A percentile compares a stretch with the other conserved stretches of the same genome.
phyloP scores from a whole-genome alignment of 352 stramenopile species.

The Pythium sp. region DNA sequence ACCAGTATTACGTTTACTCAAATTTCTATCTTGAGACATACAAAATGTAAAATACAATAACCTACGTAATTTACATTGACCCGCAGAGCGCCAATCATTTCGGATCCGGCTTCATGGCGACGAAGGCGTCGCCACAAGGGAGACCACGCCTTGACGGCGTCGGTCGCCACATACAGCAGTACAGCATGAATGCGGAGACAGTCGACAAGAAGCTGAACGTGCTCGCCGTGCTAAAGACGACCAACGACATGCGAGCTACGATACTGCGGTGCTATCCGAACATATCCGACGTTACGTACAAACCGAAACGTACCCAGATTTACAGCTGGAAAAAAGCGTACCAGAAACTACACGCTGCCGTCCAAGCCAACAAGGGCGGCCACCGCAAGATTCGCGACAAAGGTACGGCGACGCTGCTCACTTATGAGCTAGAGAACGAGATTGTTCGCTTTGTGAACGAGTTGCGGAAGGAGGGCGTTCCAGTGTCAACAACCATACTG shows the following conservation, averaged over 20 bases:
- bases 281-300: background rate
- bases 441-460: background rate
- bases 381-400: background rate
- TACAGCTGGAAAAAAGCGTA: background rate
- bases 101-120: constrained; percentile 20
- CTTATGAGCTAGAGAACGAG: background rate
- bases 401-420: background rate
- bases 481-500: background rate
- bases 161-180: background rate
- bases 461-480: background rate
- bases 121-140: too few relatives aligned
- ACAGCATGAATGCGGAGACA: background rate
- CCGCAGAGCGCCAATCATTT: constrained; percentile 1
- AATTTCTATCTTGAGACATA: constrained; percentile 3
- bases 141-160: too few relatives aligned
- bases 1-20: too few relatives aligned
- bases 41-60: constrained; percentile 1
- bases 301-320: background rate
- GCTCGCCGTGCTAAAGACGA: background rate
- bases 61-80: constrained; percentile 1
- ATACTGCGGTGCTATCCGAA: background rate
- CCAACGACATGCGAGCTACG: background rate
- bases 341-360: background rate
- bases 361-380: background rate
- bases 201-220: background rate